Base-by-base conservation (phyloP, 2,329 filamentous ascomycete species). In the Elsinoe ampelina region DNA sequence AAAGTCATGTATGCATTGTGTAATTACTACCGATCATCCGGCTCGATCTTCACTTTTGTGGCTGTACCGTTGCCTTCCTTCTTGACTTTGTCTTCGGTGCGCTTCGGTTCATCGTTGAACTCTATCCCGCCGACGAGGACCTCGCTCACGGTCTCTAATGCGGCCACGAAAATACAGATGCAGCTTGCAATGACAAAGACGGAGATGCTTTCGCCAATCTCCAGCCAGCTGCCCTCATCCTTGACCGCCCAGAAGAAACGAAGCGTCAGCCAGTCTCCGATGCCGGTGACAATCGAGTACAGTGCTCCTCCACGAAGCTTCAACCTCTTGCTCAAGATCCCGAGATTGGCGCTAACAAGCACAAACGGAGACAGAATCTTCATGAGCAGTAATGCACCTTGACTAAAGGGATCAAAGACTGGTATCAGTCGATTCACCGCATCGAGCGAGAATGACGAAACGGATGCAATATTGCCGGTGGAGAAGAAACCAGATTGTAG, bases 201-300 rank as follows among this genome's bases (percentile, higher is more conserved):
- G 66, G 83, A 95, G 63, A 98, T 98, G 2, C 89, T 96, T 26
- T 89, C 95, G 32, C 93, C 93, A 68, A 98, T 98, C 68, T 98
- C 93, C 59, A 98, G 74, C 93, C 93, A 98, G 19, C 87, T 93
- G 0, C 93, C 93, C 69, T 98, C 93, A 64, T 98, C 93, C 66
- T 87, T 87, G 45, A 98, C 93, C 65, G 95, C 89, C 83, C 89
- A 98, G 73, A 98, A 98, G 76, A 98, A 98, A 65, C 93, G 89
- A 54, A 98, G 77, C 2, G 93, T 97, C 68, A 97, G 78, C 51
- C 95, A 82, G 68, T 98, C 93, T 59, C 87, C 91, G 54, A 95
- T 82, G 0, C 87, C 87, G 82, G 96, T 95, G 52, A 95, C 90
- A 1, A 92, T 75, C 86, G 96, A 96, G 73, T 97, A 96, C 3